These are phyloP conservation scores for Podaxis sp. DNA, from an alignment of 768 basidiomycete species.

Conservation along the genomic window DNA sequence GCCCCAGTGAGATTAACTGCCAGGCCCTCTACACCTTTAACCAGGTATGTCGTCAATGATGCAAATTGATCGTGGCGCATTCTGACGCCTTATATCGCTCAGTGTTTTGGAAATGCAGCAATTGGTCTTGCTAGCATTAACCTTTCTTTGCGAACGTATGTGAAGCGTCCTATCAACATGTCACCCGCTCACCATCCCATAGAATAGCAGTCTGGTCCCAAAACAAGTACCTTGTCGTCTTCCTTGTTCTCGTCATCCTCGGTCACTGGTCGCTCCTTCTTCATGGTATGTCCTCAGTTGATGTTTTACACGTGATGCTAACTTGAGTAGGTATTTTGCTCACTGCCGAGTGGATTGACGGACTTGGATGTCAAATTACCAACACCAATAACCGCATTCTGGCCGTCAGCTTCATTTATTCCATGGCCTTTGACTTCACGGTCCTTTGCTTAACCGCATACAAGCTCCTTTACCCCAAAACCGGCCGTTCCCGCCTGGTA, in stretches of 20 bases:
- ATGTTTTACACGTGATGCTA: background rate
- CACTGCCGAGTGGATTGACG: conserved; percentile 54
- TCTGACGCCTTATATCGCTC: background rate
- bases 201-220: conserved; percentile 76
- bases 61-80: background rate
- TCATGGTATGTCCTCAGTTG: conserved; percentile 44
- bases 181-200: background rate
- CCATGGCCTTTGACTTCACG: conserved; percentile 69
- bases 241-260: conserved; percentile 56
- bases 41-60: conserved; percentile 33
- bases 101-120: conserved; percentile 61
- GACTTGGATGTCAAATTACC: conserved; percentile 54
- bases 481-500: conserved; percentile 55
- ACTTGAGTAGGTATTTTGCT: conserved; percentile 50
- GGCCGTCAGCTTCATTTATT: conserved; percentile 69
- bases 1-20: conserved; percentile 52
- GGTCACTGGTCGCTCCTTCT: conserved; percentile 73
- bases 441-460: conserved; percentile 61
- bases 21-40: conserved; percentile 72
- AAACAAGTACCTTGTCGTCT: conserved; percentile 48
- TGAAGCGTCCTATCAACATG: conserved; percentile 19
- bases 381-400: conserved; percentile 59
- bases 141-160: conserved; percentile 66
- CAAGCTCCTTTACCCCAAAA: conserved; percentile 51
- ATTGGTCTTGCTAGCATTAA: conserved; percentile 74